Percentiles rank a stretch among this genome's conserved stretches.
Conservation (phyloP, 2,329 filamentous ascomycete species). For the Colletotrichum salicis region DNA sequence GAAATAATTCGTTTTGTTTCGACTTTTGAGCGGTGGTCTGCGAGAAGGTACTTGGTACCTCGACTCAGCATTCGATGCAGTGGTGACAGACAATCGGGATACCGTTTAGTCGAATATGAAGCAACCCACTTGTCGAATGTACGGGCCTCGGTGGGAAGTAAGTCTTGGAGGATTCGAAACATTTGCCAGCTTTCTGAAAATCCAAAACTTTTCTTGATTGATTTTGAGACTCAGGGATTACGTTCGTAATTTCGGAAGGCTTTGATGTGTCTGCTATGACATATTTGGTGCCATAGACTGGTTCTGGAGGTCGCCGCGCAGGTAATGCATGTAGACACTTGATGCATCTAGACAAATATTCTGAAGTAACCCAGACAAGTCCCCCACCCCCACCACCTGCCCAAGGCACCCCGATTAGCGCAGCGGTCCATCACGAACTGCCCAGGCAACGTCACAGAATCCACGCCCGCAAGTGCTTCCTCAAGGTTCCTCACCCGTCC, state of each 20-base stretch:
- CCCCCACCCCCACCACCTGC: constrained; percentile 33
- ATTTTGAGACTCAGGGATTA: too few relatives aligned
- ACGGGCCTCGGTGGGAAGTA: background rate
- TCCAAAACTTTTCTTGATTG: too few relatives aligned
- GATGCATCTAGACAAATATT: background rate
- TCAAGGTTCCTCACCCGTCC: constrained; percentile 5
- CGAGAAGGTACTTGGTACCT: constrained; percentile 17
- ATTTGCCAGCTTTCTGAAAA: background rate
- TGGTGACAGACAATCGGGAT: constrained; percentile 25
- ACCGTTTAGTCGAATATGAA: constrained; percentile 7
- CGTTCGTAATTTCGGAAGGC: too few relatives aligned
- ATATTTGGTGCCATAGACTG: background rate
- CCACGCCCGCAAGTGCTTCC: constrained; percentile 23
- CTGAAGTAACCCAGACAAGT: background rate
- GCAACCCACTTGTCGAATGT: background rate
- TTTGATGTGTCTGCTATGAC: background rate
- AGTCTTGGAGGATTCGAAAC: background rate
- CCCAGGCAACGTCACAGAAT: constrained; percentile 35
- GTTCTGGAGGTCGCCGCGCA: too few relatives aligned
- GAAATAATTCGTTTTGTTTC: constrained; percentile 1
- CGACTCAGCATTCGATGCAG: constrained; percentile 5
- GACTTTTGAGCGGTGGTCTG: constrained; percentile 11
- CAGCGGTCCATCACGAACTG: constrained; percentile 30
- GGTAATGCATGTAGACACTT: background rate
- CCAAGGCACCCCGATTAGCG: constrained; percentile 24